Evolutionary conservation across 345 rosid species (phyloP).

Genomic region (Salix udensis): DNA sequence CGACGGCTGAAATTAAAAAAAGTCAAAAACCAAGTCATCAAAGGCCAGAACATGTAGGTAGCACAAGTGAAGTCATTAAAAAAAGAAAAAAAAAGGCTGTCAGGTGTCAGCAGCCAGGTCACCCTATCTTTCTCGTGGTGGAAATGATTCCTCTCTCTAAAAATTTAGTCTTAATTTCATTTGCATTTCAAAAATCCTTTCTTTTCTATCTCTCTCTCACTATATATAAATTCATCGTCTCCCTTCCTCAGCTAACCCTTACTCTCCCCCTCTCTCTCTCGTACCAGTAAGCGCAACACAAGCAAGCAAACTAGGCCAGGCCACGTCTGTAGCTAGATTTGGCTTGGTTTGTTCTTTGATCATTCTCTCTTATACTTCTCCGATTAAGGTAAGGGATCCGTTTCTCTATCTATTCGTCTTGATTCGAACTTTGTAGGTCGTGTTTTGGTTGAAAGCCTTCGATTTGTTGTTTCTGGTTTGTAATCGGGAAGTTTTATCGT

Average conservation of each 20-base stretch:
- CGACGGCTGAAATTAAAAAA: conserved; percentile 13
- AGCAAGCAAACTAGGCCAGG: not conserved
- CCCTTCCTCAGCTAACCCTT: not conserved
- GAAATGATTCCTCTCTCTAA: conserved; percentile 37
- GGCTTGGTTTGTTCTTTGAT: not conserved
- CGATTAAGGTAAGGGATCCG: not conserved
- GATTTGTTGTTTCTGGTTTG: not conserved
- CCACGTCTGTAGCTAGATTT: not conserved
- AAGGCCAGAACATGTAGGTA: not conserved
- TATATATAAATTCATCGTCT: not conserved
- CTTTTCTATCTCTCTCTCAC: not conserved
- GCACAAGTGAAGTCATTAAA: not conserved
- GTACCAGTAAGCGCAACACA: not conserved
- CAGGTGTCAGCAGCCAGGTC: conserved; percentile 37
- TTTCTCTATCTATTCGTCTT: not conserved
- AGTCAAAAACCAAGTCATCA: not conserved
- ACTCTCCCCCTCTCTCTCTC: not conserved
- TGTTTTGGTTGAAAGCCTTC: not conserved
- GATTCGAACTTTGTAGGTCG: not conserved
- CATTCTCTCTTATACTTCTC: not conserved
- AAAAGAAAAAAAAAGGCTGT: conserved; percentile 17
- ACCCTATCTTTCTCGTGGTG: conserved; percentile 41
- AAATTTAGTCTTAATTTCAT: conserved; percentile 37
- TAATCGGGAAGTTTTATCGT: not conserved
- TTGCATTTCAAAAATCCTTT: conserved; percentile 26